These are phyloP conservation scores for Coniochaeta ligniaria DNA, from an alignment of 2,329 filamentous ascomycete genomes.

Conservation along the genomic window DNA sequence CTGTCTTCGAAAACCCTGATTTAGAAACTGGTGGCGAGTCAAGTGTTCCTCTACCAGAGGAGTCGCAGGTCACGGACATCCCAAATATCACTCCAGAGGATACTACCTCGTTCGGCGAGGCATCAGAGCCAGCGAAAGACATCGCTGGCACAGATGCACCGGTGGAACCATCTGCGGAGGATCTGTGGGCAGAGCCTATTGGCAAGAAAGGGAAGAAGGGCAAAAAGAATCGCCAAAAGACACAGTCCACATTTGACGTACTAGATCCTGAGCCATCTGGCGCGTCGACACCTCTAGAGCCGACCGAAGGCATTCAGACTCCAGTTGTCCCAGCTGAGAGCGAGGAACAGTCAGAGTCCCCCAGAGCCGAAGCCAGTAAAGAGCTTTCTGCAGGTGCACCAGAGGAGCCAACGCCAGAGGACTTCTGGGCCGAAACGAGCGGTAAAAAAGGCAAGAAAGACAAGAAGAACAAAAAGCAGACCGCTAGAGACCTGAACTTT, in stretches of 20 bases:
- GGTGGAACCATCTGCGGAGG: slow-evolving; percentile 3
- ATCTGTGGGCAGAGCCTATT: slow-evolving; percentile 4
- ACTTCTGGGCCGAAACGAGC: background rate
- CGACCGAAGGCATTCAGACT: background rate
- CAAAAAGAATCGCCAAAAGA: slow-evolving; percentile 8
- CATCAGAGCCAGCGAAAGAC: background rate
- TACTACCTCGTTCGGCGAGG: background rate
- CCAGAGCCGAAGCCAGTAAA: background rate
- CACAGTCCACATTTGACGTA: background rate
- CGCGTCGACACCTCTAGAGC: background rate
- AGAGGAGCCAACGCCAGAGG: background rate
- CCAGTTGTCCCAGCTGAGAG: background rate
- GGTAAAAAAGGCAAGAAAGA: slow-evolving; percentile 5
- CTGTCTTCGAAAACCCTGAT: slow-evolving; percentile 6
- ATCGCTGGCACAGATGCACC: background rate
- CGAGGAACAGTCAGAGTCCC: background rate
- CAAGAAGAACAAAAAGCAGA: slow-evolving; percentile 1
- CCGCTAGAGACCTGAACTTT: background rate
- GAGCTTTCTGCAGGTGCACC: background rate
- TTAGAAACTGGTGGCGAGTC: background rate
- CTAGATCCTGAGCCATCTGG: background rate
- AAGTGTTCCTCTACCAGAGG: background rate
- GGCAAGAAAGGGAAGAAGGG: slow-evolving; percentile 8
- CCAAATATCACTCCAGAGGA: background rate
- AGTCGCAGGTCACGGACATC: background rate